Evolutionary conservation across 2,329 filamentous ascomycete species (phyloP).

Genomic region (Hypoxylon sp.): DNA sequence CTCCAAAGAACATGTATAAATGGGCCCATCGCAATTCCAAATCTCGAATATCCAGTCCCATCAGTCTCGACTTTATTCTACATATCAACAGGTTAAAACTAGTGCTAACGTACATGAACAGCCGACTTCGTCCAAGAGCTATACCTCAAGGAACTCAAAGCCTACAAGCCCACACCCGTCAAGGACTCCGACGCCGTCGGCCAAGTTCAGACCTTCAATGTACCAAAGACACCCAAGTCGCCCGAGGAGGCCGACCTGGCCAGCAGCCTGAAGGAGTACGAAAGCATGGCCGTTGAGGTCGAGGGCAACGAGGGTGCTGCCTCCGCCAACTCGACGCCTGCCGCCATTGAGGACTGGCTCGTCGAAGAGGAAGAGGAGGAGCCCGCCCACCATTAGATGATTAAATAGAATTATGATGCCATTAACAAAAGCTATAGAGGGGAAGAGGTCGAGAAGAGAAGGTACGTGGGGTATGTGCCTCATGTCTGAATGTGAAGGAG

Average conservation of each 20-base stretch:
- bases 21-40: background rate
- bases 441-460: conserved; percentile 20
- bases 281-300: conserved; percentile 92
- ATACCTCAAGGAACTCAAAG: conserved; percentile 95
- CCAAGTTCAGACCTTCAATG: conserved; percentile 88
- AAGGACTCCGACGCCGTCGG: conserved; percentile 91
- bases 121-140: conserved; percentile 98
- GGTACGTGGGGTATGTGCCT: conserved; percentile 20
- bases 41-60: background rate
- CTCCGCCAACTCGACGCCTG: conserved; percentile 68
- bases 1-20: background rate
- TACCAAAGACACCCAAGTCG: conserved; percentile 85
- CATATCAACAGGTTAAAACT: conserved; percentile 8
- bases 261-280: conserved; percentile 93
- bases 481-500: conserved; percentile 15
- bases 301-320: conserved; percentile 83
- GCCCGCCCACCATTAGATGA: conserved; percentile 63
- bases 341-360: conserved; percentile 80
- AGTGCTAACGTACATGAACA: conserved; percentile 58
- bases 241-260: conserved; percentile 96
- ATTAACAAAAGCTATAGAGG: conserved; percentile 14
- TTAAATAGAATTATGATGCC: conserved; percentile 1
- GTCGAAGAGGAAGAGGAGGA: conserved; percentile 78
- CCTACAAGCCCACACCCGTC: conserved; percentile 88
- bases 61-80: conserved; percentile 5